These are phyloP conservation scores for Aspergillus floridensis DNA, from an alignment of 2,329 filamentous ascomycete genomes.

Conservation along the genomic window DNA sequence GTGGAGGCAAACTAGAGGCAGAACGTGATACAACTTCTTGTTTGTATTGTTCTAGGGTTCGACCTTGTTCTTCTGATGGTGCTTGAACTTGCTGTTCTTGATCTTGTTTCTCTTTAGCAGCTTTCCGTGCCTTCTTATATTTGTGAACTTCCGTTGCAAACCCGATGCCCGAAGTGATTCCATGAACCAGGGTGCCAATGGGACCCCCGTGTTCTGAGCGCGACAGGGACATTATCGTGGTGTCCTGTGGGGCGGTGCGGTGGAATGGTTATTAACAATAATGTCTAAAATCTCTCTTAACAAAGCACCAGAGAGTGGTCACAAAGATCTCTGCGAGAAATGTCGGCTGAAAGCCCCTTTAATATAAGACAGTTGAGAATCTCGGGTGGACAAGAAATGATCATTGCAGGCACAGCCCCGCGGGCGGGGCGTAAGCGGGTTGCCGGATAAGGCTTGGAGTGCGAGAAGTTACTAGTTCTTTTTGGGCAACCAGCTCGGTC, in stretches of 20 bases:
- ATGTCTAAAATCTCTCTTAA: no score
- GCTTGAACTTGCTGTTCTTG: neutral
- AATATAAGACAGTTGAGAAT: neutral
- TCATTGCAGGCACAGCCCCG: neutral
- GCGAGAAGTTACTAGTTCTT: neutral
- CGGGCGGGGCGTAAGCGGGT: neutral
- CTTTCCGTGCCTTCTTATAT: neutral
- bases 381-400: neutral
- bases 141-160: constrained; percentile 1
- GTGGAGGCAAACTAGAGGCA: neutral
- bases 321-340: neutral
- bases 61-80: neutral
- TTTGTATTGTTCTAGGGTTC: neutral
- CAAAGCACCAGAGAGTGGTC: neutral
- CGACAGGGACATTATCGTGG: neutral
- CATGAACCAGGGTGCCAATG: neutral
- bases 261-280: no score
- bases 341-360: neutral
- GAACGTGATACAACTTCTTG: neutral
- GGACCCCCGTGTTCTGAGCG: neutral
- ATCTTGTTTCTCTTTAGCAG: neutral
- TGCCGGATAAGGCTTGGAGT: neutral
- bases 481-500: neutral
- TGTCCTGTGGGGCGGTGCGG: neutral
- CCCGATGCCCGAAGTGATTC: constrained; percentile 2